phyloP scores from a whole-genome alignment of 768 basidiomycete genomes.

The Tephrocybe sp. region DNA sequence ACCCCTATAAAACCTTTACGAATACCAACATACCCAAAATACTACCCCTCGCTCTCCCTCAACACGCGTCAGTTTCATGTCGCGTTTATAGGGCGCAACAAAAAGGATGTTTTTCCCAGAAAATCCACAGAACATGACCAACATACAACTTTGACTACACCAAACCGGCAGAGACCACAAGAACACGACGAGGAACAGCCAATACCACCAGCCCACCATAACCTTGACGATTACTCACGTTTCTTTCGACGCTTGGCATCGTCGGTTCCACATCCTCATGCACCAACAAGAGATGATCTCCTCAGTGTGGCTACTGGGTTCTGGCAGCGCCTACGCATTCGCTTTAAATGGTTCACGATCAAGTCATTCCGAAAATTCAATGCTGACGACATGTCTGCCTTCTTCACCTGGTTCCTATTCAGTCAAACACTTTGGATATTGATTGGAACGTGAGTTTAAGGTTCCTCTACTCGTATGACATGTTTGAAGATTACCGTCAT shows the following conservation, averaged over 20 bases:
- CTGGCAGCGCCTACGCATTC: conserved; percentile 84
- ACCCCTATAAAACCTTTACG: too few relatives aligned
- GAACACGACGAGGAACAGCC: conserved; percentile 4
- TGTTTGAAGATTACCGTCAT: background rate
- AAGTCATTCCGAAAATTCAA: conserved; percentile 93
- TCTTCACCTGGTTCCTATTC: conserved; percentile 93
- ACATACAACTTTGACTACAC: background rate
- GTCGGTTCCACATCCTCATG: conserved; percentile 72
- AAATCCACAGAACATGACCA: conserved; percentile 1
- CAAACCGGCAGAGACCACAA: conserved; percentile 1
- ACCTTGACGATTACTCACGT: conserved; percentile 71
- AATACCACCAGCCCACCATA: conserved; percentile 15
- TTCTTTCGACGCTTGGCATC: conserved; percentile 79
- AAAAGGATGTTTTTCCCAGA: background rate
- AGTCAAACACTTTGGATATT: conserved; percentile 96
- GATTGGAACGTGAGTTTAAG: conserved; percentile 79
- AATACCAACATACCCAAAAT: too few relatives aligned
- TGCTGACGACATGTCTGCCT: conserved; percentile 95
- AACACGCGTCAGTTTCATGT: conserved; percentile 21
- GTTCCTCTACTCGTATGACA: background rate
- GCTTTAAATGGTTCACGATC: conserved; percentile 98
- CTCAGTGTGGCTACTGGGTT: conserved; percentile 85
- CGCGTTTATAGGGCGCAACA: conserved; percentile 6
- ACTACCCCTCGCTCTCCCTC: background rate
- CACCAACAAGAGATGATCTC: conserved; percentile 89